Conservation (phyloP, 495 filamentous ascomycete genomes). For the Melanomma pulvis-pyrius region DNA sequence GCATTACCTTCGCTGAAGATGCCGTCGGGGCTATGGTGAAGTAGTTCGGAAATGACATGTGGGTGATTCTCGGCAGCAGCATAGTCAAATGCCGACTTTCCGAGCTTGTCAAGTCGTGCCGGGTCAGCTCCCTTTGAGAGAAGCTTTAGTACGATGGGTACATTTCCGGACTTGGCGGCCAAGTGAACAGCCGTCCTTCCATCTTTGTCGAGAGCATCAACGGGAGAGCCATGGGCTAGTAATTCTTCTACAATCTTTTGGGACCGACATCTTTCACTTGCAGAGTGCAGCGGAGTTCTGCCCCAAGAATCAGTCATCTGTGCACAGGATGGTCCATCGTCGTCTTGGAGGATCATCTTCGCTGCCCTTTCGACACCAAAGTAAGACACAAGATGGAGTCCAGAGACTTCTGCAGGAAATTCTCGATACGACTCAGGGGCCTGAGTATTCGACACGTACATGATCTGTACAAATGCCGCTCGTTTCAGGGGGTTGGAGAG, state of each 20-base stretch:
- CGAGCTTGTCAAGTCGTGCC: not conserved
- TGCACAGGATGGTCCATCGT: not conserved
- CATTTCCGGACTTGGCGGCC: not conserved
- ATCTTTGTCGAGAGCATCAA: not conserved
- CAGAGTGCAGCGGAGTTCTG: conserved; percentile 3
- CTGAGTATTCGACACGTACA: not conserved
- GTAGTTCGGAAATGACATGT: not conserved
- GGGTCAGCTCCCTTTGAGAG: not conserved
- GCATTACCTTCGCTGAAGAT: conserved; percentile 1
- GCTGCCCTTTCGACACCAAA: not conserved
- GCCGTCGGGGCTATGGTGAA: not conserved
- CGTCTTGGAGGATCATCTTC: not conserved
- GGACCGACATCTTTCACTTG: conserved; percentile 1
- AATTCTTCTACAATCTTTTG: not conserved
- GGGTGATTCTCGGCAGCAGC: conserved; percentile 6
- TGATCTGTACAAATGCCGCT: not conserved
- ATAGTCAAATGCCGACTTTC: conserved; percentile 6
- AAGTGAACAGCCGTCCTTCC: not conserved
- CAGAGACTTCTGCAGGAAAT: not conserved
- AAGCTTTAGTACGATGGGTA: not conserved
- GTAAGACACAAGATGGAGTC: not conserved
- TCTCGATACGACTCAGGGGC: not conserved
- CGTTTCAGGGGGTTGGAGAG: not conserved
- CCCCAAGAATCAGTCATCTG: not conserved
- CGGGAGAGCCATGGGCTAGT: not conserved